Base-by-base conservation (phyloP, 345 rosid genomes). In the Salix arbutifolia region DNA sequence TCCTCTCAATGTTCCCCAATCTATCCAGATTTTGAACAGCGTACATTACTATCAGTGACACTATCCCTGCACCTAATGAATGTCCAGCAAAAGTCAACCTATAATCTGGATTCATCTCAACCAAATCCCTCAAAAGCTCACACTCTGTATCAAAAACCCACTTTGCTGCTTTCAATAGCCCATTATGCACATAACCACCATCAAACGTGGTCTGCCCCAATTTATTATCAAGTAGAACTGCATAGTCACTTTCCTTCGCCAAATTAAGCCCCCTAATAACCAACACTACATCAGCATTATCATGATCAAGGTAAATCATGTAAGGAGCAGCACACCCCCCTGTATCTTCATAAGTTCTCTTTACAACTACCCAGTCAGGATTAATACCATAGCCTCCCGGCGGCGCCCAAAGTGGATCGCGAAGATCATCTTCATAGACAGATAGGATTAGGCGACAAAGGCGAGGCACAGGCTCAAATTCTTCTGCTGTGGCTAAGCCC, bases 181-280 rank as follows among this genome's bases (percentile, higher is more conserved):
- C 99, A 77, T 89, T 91, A 65, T 95, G 99, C 33, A 92, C 97
- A 82, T 95, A 92, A 40, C 99, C 99, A 40, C 99, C 97, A 68
- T 89, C 90, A 72, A 95, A 91, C 85, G 89, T 91, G 0, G 96
- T 84, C 88, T 95, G 97, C 28, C 97, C 99, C 48, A 89, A 85
- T 77, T 91, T 92, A 80, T 95, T 88, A 82, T 93, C 97, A 50
- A 95, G 95, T 70, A 95, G 84, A 83, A 92, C 89, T 2, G 94
- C 98, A 78, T 95, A 93, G 75, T 95, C 99, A 75, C 91, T 79
- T 85, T 90, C 94, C 78, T 82, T 92, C 9, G 91, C 99, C 72
- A 95, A 85, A 85, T 95, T 90, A 67, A 95, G 92, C 26, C 98
- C 99, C 76, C 94, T 85, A 33, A 93, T 77, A 33, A 91, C 88